A percentile compares a stretch with the other conserved stretches of the same genome.
Conservation (phyloP, 1,139 yeast genomes). For the Kodamaea alishanica region DNA sequence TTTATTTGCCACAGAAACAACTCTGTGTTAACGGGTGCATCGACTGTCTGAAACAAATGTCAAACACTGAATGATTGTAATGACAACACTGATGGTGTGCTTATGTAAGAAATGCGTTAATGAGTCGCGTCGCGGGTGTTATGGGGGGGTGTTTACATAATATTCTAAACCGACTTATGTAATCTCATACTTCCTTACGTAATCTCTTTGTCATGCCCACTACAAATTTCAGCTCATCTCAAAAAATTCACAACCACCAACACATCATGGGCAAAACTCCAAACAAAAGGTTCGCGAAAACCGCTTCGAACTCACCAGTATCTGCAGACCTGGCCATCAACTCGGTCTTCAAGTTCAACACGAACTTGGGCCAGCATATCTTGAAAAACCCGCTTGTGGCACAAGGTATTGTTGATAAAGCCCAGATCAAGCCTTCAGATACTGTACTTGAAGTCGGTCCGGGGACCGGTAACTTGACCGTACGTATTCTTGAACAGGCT, state of each 20-base stretch:
- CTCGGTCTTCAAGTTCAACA: constrained; percentile 92
- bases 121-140: too few species aligned
- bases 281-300: constrained; percentile 48
- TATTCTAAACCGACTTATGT: constrained; percentile 39
- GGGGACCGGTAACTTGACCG: constrained; percentile 98
- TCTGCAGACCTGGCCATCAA: constrained; percentile 69
- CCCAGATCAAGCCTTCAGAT: constrained; percentile 88
- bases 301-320: constrained; percentile 26
- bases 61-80: too few species aligned
- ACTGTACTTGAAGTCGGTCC: constrained; percentile 96
- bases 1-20: too few species aligned
- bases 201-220: constrained; percentile 6
- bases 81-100: too few species aligned
- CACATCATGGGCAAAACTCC: constrained; percentile 51
- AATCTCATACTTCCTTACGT: constrained; percentile 52
- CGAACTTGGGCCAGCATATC: constrained; percentile 95
- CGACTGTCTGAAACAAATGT: too few species aligned
- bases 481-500: constrained; percentile 87
- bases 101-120: too few species aligned
- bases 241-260: background rate
- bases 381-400: constrained; percentile 94
- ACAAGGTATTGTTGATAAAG: constrained; percentile 97
- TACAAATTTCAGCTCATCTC: constrained; percentile 8
- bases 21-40: too few species aligned
- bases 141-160: constrained; percentile 25